A percentile compares a stretch with the other conserved stretches of the same genome.
Evolutionary conservation across 2,329 filamentous ascomycete species (phyloP).

Genomic region (Pezicula rhizophila): DNA sequence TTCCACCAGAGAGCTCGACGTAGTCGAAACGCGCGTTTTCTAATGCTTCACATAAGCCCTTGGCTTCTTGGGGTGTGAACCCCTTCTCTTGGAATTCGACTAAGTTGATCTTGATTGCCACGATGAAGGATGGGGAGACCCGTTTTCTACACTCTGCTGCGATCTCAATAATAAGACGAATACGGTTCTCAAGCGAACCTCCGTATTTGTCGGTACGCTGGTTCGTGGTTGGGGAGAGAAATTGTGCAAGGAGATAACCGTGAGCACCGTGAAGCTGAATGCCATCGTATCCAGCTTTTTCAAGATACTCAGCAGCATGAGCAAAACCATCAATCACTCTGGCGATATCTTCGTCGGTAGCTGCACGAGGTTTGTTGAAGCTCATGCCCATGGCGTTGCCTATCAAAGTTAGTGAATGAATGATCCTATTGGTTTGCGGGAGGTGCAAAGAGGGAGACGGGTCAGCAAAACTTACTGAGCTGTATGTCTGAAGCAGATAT

Average conservation of each 20-base stretch:
- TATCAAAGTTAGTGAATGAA: not conserved
- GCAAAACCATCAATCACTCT: conserved; percentile 54
- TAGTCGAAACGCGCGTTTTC: conserved; percentile 54
- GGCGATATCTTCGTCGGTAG: conserved; percentile 48
- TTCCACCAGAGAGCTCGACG: conserved; percentile 62
- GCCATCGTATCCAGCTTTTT: conserved; percentile 55
- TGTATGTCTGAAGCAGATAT: conserved; percentile 35
- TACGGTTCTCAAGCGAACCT: conserved; percentile 24
- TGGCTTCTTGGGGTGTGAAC: conserved; percentile 52
- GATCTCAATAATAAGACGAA: conserved; percentile 47
- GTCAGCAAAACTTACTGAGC: conserved; percentile 18
- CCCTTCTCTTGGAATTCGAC: conserved; percentile 51
- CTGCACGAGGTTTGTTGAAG: conserved; percentile 48
- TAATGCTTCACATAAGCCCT: conserved; percentile 42
- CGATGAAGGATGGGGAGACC: conserved; percentile 33
- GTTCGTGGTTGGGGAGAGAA: conserved; percentile 24
- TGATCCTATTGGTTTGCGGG: not conserved
- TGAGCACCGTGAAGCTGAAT: conserved; percentile 30
- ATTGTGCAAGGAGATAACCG: conserved; percentile 27
- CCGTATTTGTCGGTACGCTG: conserved; percentile 26
- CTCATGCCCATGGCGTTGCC: conserved; percentile 37
- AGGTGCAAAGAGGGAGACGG: not conserved
- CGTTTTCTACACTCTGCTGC: conserved; percentile 51
- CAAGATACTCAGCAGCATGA: conserved; percentile 53
- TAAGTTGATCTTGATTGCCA: conserved; percentile 53